phyloP scores from a whole-genome alignment of 2,329 filamentous ascomycete genomes.

The Apiospora arundinis region DNA sequence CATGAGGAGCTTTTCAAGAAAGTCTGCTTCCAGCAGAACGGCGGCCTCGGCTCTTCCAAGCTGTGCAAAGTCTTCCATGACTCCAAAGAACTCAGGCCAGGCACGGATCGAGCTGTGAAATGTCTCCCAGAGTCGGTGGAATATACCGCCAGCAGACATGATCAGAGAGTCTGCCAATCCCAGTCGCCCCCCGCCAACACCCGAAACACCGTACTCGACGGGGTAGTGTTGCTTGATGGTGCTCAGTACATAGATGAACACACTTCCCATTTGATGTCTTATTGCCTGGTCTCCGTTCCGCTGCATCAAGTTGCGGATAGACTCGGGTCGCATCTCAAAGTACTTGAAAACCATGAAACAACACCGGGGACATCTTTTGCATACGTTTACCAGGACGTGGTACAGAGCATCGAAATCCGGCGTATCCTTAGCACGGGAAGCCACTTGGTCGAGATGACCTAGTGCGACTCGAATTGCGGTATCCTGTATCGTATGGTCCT shows the following conservation, averaged over 20 bases:
- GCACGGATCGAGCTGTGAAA: slow-evolving; percentile 68
- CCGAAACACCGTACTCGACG: slow-evolving; percentile 50
- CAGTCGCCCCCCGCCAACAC: slow-evolving; percentile 33
- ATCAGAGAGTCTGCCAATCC: slow-evolving; percentile 35
- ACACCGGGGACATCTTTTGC: slow-evolving; percentile 58
- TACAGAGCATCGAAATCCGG: slow-evolving; percentile 66
- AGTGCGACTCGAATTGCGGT: slow-evolving; percentile 62
- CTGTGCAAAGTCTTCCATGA: slow-evolving; percentile 70
- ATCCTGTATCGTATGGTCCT: slow-evolving; percentile 53
- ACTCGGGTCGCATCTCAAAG: slow-evolving; percentile 59
- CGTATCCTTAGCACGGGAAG: slow-evolving; percentile 73
- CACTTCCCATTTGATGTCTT: slow-evolving; percentile 56
- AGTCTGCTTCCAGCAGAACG: slow-evolving; percentile 65
- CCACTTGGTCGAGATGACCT: slow-evolving; percentile 76
- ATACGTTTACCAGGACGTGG: slow-evolving; percentile 53
- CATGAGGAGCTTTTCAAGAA: slow-evolving; percentile 63
- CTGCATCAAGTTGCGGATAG: slow-evolving; percentile 70
- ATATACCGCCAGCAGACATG: slow-evolving; percentile 49
- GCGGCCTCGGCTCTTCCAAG: slow-evolving; percentile 65
- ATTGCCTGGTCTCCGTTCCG: slow-evolving; percentile 62
- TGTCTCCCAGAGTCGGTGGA: slow-evolving; percentile 65
- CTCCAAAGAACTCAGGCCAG: slow-evolving; percentile 79
- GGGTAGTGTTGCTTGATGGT: slow-evolving; percentile 58
- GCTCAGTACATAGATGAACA: slow-evolving; percentile 59
- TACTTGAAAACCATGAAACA: slow-evolving; percentile 67